phyloP scores from a whole-genome alignment of 352 stramenopile genomes.

The Pythium inflatum region DNA sequence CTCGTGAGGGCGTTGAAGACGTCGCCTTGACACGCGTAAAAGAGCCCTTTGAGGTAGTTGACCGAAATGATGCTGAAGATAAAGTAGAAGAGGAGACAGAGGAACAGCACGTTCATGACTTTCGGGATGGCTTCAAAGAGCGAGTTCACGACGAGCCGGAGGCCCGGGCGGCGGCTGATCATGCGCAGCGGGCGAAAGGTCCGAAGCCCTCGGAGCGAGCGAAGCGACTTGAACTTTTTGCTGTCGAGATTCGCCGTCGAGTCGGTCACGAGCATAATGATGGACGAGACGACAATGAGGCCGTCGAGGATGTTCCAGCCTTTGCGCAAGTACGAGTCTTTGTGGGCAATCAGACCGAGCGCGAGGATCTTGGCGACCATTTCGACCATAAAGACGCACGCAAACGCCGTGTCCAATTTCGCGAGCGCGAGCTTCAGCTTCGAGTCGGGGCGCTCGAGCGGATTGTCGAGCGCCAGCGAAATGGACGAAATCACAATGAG shows the following conservation, averaged over 20 bases:
- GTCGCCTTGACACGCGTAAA: slow-evolving; percentile 81
- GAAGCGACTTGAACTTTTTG: slow-evolving; percentile 72
- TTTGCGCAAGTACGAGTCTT: slow-evolving; percentile 79
- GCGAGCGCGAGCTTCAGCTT: slow-evolving; percentile 47
- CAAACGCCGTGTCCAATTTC: slow-evolving; percentile 75
- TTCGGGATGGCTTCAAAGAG: slow-evolving; percentile 89
- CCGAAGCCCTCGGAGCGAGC: slow-evolving; percentile 80
- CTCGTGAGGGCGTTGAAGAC: slow-evolving; percentile 49
- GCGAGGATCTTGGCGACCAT: slow-evolving; percentile 91
- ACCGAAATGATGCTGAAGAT: slow-evolving; percentile 96
- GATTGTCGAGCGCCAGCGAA: slow-evolving; percentile 87
- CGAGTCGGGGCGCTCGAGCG: slow-evolving; percentile 63
- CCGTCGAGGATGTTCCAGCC: slow-evolving; percentile 92
- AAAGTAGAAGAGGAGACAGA: slow-evolving; percentile 93
- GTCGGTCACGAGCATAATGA: slow-evolving; percentile 69
- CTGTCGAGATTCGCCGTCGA: slow-evolving; percentile 39
- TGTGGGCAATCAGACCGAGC: slow-evolving; percentile 69
- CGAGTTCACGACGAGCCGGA: slow-evolving; percentile 92
- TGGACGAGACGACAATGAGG: slow-evolving; percentile 83
- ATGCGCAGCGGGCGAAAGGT: slow-evolving; percentile 91
- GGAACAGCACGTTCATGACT: slow-evolving; percentile 88
- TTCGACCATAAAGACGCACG: slow-evolving; percentile 84
- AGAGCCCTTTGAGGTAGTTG: slow-evolving; percentile 92
- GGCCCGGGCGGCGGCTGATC: slow-evolving; percentile 82
- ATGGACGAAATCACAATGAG: slow-evolving; percentile 88